Base-by-base conservation (phyloP, 352 stramenopile species). In the Phytophthora pisi region DNA sequence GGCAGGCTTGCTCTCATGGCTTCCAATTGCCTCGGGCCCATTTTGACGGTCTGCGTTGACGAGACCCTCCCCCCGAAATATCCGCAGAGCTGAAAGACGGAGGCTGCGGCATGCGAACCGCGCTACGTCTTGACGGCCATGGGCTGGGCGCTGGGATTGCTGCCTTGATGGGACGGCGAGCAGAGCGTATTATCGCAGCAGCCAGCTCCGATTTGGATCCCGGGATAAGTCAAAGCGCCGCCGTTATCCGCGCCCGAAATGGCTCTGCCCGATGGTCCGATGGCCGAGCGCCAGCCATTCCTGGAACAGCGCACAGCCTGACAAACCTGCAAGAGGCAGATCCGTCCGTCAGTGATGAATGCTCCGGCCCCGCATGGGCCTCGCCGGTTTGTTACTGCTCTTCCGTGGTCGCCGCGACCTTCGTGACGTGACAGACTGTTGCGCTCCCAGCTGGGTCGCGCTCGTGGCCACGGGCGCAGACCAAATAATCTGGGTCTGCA, bases 101-200 rank as follows among this genome's bases (percentile, higher is more conserved):
- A 66, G 38, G 43, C 60, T 61, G 50, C 59, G 59, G 50, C 49
- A 65, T 43, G 57, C 38, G 13, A 42, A 15, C n/a, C 5, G 11
- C 24, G 40, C 38, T 67, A 51, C 60, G 60, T 56, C 60, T 67
- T 67, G 42, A 67, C 38, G 42, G 11, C 18, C 60, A 55, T 61
- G 60, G 60, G 51, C 51, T 61, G 51, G 42, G 51, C 50, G 28
- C 60, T 55, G 60, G 60, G 60, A 67, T 67, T 38, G 20, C 4
- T 30, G 18, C 3, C 30, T 61, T 50, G 51, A 67, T 67, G 51
- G 51, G 60, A 55, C 51, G 11, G 38, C 10, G 45, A 30, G 31
- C 51, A 20, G 20, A 30, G 26, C 6, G 42, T 65, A 65, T 65
- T 46, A 52, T 52, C 40, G 55, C 55, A 53, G 45, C 42, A 31